Percentiles rank a stretch among this genome's conserved stretches.
phyloP scores from a whole-genome alignment of 129 eudicot species.

The Centaurea solstitialis region DNA sequence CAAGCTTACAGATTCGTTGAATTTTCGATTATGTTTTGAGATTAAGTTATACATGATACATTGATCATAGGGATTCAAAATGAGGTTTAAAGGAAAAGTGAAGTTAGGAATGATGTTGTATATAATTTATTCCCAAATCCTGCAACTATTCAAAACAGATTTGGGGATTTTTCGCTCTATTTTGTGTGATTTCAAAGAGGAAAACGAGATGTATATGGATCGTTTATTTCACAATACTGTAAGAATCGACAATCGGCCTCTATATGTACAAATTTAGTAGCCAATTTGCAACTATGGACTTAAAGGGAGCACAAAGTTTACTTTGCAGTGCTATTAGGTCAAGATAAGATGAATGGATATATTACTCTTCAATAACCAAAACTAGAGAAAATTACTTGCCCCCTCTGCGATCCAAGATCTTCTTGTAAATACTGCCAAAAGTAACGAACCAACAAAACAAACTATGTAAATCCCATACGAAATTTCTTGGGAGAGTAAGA shows the following conservation, averaged over 20 bases:
- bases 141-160: neutral
- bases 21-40: conserved; percentile 2
- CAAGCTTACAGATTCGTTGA: neutral
- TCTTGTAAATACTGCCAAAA: too few relatives aligned
- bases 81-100: neutral
- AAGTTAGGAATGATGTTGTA: conserved; percentile 14
- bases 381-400: too few relatives aligned
- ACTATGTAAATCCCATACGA: too few relatives aligned
- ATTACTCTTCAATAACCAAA: too few relatives aligned
- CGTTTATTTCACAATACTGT: neutral
- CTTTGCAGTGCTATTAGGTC: too few relatives aligned
- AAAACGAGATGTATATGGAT: neutral
- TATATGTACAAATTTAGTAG: too few relatives aligned
- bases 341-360: too few relatives aligned
- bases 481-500: too few relatives aligned
- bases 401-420: too few relatives aligned
- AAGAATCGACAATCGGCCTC: neutral
- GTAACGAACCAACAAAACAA: too few relatives aligned
- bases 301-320: too few relatives aligned
- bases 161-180: neutral
- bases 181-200: neutral
- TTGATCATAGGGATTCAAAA: conserved; percentile 9
- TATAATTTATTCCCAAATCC: conserved; percentile 4
- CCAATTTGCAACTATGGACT: too few relatives aligned
- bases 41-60: conserved; percentile 1